Conservation (phyloP, 306 rosid genomes). For the Castanea sativa region DNA sequence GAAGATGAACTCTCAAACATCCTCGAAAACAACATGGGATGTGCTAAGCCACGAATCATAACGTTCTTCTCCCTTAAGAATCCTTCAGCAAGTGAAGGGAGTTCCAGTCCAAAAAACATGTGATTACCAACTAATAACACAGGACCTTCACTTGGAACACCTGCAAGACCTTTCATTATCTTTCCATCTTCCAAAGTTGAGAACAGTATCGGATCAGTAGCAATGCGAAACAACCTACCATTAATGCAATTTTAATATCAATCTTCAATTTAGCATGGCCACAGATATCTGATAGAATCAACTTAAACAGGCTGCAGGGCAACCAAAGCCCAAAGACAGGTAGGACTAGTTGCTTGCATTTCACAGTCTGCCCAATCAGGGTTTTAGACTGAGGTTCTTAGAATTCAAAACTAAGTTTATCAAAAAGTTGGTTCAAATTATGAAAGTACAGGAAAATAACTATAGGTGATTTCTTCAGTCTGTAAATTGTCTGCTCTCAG, state of each 20-base stretch:
- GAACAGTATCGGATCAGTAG: conserved; percentile 58
- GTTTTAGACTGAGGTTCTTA: not conserved
- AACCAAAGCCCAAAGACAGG: not conserved
- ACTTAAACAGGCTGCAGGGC: conserved; percentile 2
- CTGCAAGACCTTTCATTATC: conserved; percentile 79
- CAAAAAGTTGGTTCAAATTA: not conserved
- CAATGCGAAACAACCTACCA: conserved; percentile 51
- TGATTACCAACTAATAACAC: conserved; percentile 84
- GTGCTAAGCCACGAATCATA: conserved; percentile 70
- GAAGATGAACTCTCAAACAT: conserved; percentile 13
- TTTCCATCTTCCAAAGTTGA: conserved; percentile 87
- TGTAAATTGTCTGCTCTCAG: too few species aligned
- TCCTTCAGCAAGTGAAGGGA: conserved; percentile 43
- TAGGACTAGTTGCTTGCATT: not conserved
- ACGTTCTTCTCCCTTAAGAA: conserved; percentile 67
- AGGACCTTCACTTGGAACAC: conserved; percentile 92
- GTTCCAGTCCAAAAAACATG: conserved; percentile 72
- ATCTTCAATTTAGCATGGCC: not conserved
- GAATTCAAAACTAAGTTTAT: not conserved
- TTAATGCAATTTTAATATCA: conserved; percentile 18
- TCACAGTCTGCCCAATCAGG: not conserved
- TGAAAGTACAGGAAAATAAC: not conserved
- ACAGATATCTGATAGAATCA: not conserved
- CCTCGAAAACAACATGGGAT: conserved; percentile 54
- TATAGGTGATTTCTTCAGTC: too few species aligned